Conservation (phyloP, 441 rosid genomes). For the Francoa sonchifolia region DNA sequence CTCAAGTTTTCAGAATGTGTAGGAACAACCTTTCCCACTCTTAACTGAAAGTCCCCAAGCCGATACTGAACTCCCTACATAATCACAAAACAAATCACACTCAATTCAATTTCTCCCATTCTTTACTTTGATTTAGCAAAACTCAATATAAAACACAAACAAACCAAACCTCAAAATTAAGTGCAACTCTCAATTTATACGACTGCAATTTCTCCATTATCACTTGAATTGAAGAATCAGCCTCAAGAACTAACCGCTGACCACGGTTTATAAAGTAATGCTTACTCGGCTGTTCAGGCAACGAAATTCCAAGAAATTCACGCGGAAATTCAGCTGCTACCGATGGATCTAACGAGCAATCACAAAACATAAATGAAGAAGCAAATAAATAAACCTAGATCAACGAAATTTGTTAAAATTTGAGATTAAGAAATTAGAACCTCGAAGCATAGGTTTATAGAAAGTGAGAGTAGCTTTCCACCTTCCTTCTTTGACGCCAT, state of each 20-base stretch:
- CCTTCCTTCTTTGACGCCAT: conserved; percentile 73
- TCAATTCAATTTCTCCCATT: too few relatives aligned
- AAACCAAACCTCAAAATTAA: conserved; percentile 49
- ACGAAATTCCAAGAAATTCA: conserved; percentile 65
- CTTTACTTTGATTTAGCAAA: too few relatives aligned
- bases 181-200: conserved; percentile 60
- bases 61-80: conserved; percentile 74
- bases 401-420: background rate
- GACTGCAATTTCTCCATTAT: conserved; percentile 96
- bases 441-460: conserved; percentile 56
- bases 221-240: conserved; percentile 66
- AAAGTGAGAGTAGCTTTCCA: conserved; percentile 81
- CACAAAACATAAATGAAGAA: background rate
- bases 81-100: background rate
- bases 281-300: conserved; percentile 73
- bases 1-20: conserved; percentile 69
- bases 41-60: conserved; percentile 69
- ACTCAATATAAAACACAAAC: background rate
- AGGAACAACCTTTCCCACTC: conserved; percentile 77
- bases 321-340: conserved; percentile 50
- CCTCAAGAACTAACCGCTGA: conserved; percentile 64
- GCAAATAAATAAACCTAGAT: background rate
- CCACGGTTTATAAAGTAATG: conserved; percentile 56
- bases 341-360: conserved; percentile 31
- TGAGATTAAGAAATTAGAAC: conserved; percentile 9